Conservation (phyloP, 305 asterid species). For the Salvia sclarea region DNA sequence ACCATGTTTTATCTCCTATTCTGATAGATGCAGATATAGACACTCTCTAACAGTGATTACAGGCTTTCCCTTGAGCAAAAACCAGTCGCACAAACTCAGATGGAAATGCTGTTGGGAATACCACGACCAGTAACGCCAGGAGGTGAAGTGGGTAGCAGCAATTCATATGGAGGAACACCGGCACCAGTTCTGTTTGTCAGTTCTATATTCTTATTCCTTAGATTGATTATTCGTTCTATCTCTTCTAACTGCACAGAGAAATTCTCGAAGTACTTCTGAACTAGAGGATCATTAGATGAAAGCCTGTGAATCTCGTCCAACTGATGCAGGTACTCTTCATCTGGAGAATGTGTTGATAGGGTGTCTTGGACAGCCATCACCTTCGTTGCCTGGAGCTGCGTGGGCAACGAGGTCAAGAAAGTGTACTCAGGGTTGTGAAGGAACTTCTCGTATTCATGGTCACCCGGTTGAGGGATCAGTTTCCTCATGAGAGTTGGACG, state of each 20-base stretch:
- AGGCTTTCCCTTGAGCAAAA: conserved; percentile 6
- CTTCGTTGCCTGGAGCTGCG: conserved; percentile 81
- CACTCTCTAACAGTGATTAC: conserved; percentile 18
- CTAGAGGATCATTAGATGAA: conserved; percentile 57
- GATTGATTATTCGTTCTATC: conserved; percentile 57
- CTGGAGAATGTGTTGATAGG: conserved; percentile 74
- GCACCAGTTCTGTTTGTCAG: conserved; percentile 73
- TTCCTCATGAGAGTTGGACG: conserved; percentile 78
- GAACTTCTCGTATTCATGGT: conserved; percentile 57
- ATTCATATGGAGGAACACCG: conserved; percentile 76
- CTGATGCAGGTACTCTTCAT: conserved; percentile 75
- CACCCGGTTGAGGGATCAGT: conserved; percentile 53
- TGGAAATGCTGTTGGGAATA: conserved; percentile 81
- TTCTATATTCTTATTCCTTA: conserved; percentile 50
- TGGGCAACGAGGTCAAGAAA: conserved; percentile 81
- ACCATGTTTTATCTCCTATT: neutral
- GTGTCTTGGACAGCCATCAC: conserved; percentile 86
- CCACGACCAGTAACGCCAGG: conserved; percentile 89
- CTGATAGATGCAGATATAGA: conserved; percentile 3
- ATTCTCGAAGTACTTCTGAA: conserved; percentile 46
- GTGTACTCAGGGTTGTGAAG: conserved; percentile 60
- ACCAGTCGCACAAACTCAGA: conserved; percentile 34
- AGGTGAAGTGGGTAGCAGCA: conserved; percentile 66
- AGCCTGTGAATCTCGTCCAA: conserved; percentile 58
- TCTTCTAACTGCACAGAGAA: conserved; percentile 61